Evolutionary conservation across 306 rosid species (phyloP).

Genomic region (Benincasa hispida): DNA sequence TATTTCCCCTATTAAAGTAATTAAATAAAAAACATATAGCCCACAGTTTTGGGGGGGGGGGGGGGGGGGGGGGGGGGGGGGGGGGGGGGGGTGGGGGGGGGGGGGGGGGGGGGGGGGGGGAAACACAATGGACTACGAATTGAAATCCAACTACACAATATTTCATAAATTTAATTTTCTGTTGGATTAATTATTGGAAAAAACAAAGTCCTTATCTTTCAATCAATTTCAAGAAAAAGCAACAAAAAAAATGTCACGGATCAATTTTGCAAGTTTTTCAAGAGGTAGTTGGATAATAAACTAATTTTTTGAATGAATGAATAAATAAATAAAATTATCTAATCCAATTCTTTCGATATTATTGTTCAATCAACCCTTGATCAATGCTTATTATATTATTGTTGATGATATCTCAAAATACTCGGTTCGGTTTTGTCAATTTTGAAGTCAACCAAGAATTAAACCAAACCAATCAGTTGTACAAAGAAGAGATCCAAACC

Average conservation of each 20-base stretch:
- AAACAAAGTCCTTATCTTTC: conserved; percentile 1
- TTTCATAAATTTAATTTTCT: neutral
- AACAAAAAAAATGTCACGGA: neutral
- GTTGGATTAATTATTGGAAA: neutral
- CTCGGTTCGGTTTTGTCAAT: too few relatives aligned
- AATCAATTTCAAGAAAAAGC: neutral
- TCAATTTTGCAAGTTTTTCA: neutral
- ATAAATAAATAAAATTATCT: neutral
- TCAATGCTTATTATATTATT: too few relatives aligned
- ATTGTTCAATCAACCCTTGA: neutral
- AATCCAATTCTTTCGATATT: neutral
- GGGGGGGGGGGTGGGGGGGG: too few relatives aligned
- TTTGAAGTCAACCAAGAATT: too few relatives aligned
- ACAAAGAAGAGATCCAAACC: too few relatives aligned
- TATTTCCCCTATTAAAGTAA: neutral
- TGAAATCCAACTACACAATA: conserved; percentile 1
- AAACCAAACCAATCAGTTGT: too few relatives aligned
- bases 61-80: too few relatives aligned
- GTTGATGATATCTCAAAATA: too few relatives aligned
- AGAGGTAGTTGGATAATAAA: neutral
- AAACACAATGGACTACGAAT: neutral
- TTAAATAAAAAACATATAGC: neutral
- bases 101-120: too few relatives aligned
- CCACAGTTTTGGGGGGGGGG: neutral
- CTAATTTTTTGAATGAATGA: neutral